Percentiles rank a stretch among this genome's conserved stretches.
Conservation (phyloP, 331 rosid species). For the Ulmus americana region DNA sequence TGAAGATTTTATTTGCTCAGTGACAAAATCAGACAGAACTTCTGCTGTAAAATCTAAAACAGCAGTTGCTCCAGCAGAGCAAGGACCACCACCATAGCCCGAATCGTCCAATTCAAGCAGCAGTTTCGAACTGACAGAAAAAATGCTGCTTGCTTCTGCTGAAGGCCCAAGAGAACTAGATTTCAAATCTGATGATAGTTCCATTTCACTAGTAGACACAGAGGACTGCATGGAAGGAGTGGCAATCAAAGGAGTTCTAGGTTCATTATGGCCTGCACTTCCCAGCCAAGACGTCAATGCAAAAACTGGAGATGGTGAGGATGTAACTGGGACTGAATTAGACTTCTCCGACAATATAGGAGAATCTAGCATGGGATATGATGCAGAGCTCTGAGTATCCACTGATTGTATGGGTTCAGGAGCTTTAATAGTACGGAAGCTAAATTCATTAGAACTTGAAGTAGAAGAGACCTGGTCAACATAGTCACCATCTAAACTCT, state of each 20-base stretch:
- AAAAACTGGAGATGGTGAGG: constrained; percentile 56
- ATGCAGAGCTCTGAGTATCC: constrained; percentile 69
- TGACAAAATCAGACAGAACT: constrained; percentile 89
- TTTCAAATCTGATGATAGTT: constrained; percentile 61
- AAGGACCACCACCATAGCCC: constrained; percentile 99
- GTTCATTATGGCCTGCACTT: constrained; percentile 48
- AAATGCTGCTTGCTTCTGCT: constrained; percentile 42
- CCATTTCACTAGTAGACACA: constrained; percentile 47
- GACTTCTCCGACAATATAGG: constrained; percentile 84
- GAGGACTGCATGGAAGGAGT: constrained; percentile 67
- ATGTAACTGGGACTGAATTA: constrained; percentile 46
- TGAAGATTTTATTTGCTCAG: constrained; percentile 82
- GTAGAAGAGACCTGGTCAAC: constrained; percentile 63
- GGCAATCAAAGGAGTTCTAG: constrained; percentile 49
- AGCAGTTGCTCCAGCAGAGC: constrained; percentile 95
- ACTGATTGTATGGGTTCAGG: constrained; percentile 40
- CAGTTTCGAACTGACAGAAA: constrained; percentile 62
- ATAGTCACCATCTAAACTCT: constrained; percentile 56
- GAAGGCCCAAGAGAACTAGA: constrained; percentile 57
- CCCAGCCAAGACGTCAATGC: constrained; percentile 92
- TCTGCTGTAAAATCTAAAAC: constrained; percentile 92
- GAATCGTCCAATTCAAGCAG: constrained; percentile 82
- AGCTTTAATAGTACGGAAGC: constrained; percentile 44
- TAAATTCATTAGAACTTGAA: constrained; percentile 60
- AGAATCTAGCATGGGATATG: constrained; percentile 58